Conservation (phyloP, 371 early-diverging fungal genomes). For the Gilbertella persicaria region DNA sequence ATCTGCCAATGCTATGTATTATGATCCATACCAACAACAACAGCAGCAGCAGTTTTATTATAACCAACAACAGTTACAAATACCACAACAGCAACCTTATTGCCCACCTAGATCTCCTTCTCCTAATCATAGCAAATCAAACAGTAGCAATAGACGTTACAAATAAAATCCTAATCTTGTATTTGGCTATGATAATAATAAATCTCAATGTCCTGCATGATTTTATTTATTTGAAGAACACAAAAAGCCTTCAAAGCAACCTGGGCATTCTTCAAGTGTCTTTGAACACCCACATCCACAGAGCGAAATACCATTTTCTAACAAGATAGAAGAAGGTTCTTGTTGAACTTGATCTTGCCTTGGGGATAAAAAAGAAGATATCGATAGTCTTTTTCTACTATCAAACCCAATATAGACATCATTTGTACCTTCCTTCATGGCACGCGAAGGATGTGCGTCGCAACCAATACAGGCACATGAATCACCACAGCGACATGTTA, state of each 20-base stretch:
- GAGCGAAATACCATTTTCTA: constrained; percentile 25
- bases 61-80: constrained; percentile 8
- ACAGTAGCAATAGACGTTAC: not conserved
- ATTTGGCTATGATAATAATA: constrained; percentile 3
- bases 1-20: not conserved
- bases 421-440: constrained; percentile 36
- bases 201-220: constrained; percentile 1
- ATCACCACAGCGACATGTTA: constrained; percentile 54
- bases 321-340: constrained; percentile 29
- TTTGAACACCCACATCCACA: constrained; percentile 46
- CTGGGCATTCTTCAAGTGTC: constrained; percentile 31
- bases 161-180: not conserved
- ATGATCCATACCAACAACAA: constrained; percentile 9
- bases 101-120: constrained; percentile 11
- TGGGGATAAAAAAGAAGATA: constrained; percentile 2
- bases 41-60: constrained; percentile 7
- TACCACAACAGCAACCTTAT: constrained; percentile 10
- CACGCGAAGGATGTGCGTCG: constrained; percentile 51
- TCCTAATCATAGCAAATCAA: constrained; percentile 8
- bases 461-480: constrained; percentile 50
- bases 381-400: constrained; percentile 3
- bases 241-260: constrained; percentile 15
- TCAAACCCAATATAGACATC: constrained; percentile 43
- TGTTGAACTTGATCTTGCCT: constrained; percentile 5
- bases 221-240: not conserved